These are phyloP conservation scores for Tylopilus felleus DNA, from an alignment of 768 basidiomycete genomes.

Conservation along the genomic window DNA sequence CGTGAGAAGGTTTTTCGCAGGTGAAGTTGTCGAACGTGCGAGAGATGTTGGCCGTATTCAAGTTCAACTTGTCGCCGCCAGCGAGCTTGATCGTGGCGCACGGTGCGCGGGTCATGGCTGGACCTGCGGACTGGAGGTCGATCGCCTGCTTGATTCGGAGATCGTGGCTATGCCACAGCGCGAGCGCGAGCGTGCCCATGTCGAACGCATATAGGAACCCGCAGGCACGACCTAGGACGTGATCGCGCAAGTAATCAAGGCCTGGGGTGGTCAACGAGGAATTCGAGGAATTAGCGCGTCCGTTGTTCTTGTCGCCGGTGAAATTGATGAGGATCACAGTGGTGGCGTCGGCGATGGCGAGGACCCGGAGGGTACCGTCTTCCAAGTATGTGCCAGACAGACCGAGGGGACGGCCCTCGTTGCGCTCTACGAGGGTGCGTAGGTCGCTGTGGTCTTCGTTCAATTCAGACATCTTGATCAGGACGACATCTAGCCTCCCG, in stretches of 20 bases:
- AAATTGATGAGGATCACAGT: conserved; percentile 29
- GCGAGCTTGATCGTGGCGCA: conserved; percentile 19
- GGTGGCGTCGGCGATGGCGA: conserved; percentile 28
- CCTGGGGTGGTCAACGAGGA: conserved; percentile 17
- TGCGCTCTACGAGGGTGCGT: conserved; percentile 26
- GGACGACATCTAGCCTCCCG: conserved; percentile 15
- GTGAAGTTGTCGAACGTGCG: conserved; percentile 9
- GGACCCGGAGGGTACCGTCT: conserved; percentile 22
- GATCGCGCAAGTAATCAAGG: conserved; percentile 27
- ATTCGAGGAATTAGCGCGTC: conserved; percentile 25
- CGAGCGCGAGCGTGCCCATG: conserved; percentile 29
- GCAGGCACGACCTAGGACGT: conserved; percentile 26
- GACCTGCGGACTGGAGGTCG: conserved; percentile 25
- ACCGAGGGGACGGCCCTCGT: conserved; percentile 33
- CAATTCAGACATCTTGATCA: conserved; percentile 19
- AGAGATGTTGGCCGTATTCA: conserved; percentile 16
- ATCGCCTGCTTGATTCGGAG: conserved; percentile 35
- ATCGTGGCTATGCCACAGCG: conserved; percentile 28
- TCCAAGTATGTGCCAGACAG: conserved; percentile 25
- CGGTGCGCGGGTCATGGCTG: conserved; percentile 16
- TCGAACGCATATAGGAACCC: conserved; percentile 32
- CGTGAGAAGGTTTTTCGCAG: conserved; percentile 1
- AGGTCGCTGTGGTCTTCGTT: conserved; percentile 22
- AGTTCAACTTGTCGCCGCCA: background rate
- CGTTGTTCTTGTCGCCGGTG: conserved; percentile 30